phyloP scores from a whole-genome alignment of 2,329 filamentous ascomycete species.

The Teratosphaeria zuluensis region DNA sequence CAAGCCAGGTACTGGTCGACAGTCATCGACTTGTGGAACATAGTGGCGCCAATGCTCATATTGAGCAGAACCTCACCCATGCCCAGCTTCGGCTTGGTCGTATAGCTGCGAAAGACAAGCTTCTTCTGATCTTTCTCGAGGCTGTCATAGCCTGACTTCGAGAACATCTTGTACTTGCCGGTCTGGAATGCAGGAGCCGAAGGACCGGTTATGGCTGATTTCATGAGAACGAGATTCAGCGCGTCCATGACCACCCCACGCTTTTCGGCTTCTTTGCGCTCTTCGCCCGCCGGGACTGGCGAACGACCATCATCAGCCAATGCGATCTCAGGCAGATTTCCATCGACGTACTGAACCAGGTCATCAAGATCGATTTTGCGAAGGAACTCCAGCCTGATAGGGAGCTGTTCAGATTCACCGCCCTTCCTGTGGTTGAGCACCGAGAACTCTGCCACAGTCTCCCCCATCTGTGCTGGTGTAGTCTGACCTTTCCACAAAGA shows the following conservation, averaged over 20 bases:
- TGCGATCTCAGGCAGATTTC: no score
- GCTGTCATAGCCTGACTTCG: not conserved
- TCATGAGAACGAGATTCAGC: not conserved
- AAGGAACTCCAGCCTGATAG: not conserved
- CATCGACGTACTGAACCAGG: no score
- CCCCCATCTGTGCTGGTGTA: not conserved
- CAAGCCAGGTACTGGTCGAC: not conserved
- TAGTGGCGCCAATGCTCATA: not conserved
- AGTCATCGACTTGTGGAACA: not conserved
- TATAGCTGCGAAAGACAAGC: not conserved
- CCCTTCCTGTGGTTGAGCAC: not conserved
- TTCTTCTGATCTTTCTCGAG: not conserved
- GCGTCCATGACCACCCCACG: not conserved
- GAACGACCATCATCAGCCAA: no score
- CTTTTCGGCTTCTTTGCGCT: no score
- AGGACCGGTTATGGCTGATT: not conserved
- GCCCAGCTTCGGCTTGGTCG: not conserved
- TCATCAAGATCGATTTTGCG: not conserved
- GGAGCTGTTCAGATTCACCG: not conserved
- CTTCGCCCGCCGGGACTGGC: no score
- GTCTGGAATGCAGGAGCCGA: not conserved
- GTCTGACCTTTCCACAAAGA: not conserved
- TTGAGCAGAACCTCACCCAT: not conserved
- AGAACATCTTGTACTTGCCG: not conserved
- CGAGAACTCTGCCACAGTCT: not conserved